Evolutionary conservation across 2,329 filamentous ascomycete species (phyloP).

Genomic region (Mollisia scopiformis): DNA sequence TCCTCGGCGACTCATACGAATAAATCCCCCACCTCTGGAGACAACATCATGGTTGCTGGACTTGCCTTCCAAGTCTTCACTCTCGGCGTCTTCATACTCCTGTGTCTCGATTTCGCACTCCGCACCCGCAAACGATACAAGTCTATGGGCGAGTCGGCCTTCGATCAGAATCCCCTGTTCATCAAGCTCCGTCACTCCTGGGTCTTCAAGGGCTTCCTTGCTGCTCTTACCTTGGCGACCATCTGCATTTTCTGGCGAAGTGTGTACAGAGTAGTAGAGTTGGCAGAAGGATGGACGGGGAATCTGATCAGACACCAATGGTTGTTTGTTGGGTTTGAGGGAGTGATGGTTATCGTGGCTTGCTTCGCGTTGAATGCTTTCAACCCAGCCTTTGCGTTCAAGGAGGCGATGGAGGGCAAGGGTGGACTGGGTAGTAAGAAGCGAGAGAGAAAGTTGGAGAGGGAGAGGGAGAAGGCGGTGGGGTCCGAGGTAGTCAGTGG

Average conservation of each 20-base stretch:
- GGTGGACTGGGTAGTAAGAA: constrained; percentile 18
- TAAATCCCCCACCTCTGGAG: constrained; percentile 45
- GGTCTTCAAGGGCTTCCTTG: constrained; percentile 28
- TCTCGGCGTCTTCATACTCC: constrained; percentile 55
- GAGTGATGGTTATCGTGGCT: constrained; percentile 51
- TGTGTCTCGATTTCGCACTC: constrained; percentile 29
- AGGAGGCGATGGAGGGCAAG: constrained; percentile 13
- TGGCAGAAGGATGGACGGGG: constrained; percentile 64
- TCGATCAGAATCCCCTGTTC: constrained; percentile 22
- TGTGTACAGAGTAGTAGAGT: constrained; percentile 59
- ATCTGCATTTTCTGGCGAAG: constrained; percentile 57
- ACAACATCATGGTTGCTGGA: constrained; percentile 68
- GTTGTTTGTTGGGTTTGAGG: constrained; percentile 62
- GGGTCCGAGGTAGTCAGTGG: not conserved
- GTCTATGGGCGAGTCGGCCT: constrained; percentile 33
- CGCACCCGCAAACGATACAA: constrained; percentile 36
- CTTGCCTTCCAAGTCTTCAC: constrained; percentile 63
- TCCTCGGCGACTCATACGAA: constrained; percentile 49
- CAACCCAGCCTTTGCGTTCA: constrained; percentile 39
- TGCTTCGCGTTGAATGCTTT: constrained; percentile 48
- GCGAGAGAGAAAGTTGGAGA: constrained; percentile 13
- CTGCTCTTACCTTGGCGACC: constrained; percentile 48
- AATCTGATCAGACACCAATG: constrained; percentile 57
- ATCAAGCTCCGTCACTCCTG: constrained; percentile 10
- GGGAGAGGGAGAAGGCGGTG: constrained; percentile 4